These are phyloP conservation scores for Firmiana major DNA, from an alignment of 345 rosid genomes.

Conservation along the genomic window DNA sequence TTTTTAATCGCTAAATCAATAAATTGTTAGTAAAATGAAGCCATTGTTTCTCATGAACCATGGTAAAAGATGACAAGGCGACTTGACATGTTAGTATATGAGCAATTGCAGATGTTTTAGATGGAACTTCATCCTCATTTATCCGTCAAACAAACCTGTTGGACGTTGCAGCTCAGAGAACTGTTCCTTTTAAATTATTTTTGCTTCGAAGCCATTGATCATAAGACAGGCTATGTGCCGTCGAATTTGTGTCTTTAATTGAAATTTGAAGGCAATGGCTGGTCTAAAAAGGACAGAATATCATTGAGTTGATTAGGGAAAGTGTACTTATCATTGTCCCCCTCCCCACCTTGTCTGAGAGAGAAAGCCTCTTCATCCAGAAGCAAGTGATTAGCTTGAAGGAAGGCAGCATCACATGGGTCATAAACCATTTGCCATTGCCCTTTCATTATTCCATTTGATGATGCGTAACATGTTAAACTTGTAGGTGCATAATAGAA, in stretches of 20 bases:
- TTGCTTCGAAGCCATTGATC: neutral
- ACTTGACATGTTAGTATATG: too few species aligned
- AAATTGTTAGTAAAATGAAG: too few species aligned
- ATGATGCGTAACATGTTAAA: neutral
- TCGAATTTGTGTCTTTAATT: neutral
- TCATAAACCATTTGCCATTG: neutral
- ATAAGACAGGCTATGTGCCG: neutral
- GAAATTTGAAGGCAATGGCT: neutral
- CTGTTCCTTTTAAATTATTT: too few species aligned
- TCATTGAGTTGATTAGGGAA: neutral
- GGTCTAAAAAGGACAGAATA: conserved; percentile 4
- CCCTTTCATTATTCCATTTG: neutral
- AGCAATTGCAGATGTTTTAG: neutral
- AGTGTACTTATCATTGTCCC: neutral
- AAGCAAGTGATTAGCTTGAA: neutral
- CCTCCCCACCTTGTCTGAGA: neutral
- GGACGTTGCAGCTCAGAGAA: neutral
- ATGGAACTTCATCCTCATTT: neutral
- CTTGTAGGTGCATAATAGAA: neutral
- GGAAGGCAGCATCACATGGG: neutral
- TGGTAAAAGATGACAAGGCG: too few species aligned
- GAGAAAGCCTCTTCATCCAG: neutral
- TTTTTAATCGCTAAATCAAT: too few species aligned
- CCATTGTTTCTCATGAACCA: too few species aligned
- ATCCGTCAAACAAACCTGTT: neutral